Evolutionary conservation across 306 rosid species (phyloP).

Genomic region (Rosa lucieae): DNA sequence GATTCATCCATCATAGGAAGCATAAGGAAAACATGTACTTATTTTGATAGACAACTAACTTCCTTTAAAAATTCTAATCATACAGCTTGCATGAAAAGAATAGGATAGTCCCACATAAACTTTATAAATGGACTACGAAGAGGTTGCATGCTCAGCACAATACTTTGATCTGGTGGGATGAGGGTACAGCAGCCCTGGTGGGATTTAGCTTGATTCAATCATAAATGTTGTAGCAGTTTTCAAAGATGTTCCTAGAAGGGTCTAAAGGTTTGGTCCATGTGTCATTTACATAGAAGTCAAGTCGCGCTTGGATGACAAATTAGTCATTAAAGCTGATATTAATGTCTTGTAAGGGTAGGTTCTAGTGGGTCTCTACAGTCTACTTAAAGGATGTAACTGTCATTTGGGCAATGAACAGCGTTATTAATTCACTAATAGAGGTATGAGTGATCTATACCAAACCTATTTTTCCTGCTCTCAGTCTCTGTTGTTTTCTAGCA

Average conservation of each 20-base stretch:
- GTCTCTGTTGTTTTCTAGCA: too few relatives aligned
- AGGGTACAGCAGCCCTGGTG: not conserved
- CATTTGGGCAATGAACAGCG: not conserved
- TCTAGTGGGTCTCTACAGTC: not conserved
- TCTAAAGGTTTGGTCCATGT: not conserved
- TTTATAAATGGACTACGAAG: not conserved
- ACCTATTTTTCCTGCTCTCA: too few relatives aligned
- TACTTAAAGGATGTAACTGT: not conserved
- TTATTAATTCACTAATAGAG: too few relatives aligned
- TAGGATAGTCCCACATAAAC: not conserved
- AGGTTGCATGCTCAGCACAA: not conserved
- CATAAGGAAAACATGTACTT: not conserved
- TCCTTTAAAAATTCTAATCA: not conserved
- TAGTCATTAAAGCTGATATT: not conserved
- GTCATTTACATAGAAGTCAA: not conserved
- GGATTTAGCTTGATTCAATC: not conserved
- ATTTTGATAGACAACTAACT: not conserved
- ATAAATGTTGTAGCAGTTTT: not conserved
- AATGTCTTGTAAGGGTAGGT: not conserved
- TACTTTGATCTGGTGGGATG: not conserved
- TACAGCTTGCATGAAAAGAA: not conserved
- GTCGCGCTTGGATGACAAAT: not conserved
- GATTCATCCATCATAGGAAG: not conserved
- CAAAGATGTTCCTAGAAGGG: not conserved
- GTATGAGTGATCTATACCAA: too few relatives aligned